Evolutionary conservation across 306 rosid species (phyloP), one percentile per base, ranked within the genome.

Genomic region (Pachyrhizus erosus): DNA sequence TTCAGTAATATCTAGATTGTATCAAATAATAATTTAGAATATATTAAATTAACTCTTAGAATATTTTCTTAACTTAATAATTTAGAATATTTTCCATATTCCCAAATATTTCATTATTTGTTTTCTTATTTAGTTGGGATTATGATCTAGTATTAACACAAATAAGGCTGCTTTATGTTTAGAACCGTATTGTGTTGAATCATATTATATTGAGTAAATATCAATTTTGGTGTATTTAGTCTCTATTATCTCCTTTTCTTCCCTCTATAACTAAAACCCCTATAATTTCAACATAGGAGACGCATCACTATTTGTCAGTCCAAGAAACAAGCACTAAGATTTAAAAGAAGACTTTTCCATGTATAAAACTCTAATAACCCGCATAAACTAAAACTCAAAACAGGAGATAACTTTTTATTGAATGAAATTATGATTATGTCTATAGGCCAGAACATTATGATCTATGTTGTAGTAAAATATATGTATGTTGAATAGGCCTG

Each of bases 321-420:
- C 65, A 26, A 68, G 76, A 54, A 55, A 75, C 24, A 74, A 79
- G 81, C 24, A 80, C 7, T 40, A 37, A 15, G 13, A 29, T 65
- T 43, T 52, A 52, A 33, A 42, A 66, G 55, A 55, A 5, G 51
- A 1, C 24, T 2, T 48, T 39, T 39, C 43, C 43, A 27, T 68
- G 34, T 39, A 37, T 26, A 34, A 78, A 60, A 62, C 12, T 69
- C 76, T n/a, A 51, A 23, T 33, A 31, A 24, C 7, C 20, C 54
- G 26, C 69, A 52, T 15, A 15, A 14, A 26, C 40, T 21, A 34
- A 39, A 70, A 23, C 37, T 54, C 39, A 2, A 39, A 37, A 42
- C 37, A 42, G 15, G 14, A 51, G 27, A 34, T 5, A 21, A 27
- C 4, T 51, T 52, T 33, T 34, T 52, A 9, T 79, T 45, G 26